Percentiles rank a stretch among this genome's conserved stretches.
phyloP scores from a whole-genome alignment of 768 basidiomycete species.

The Ramaria sp. region DNA sequence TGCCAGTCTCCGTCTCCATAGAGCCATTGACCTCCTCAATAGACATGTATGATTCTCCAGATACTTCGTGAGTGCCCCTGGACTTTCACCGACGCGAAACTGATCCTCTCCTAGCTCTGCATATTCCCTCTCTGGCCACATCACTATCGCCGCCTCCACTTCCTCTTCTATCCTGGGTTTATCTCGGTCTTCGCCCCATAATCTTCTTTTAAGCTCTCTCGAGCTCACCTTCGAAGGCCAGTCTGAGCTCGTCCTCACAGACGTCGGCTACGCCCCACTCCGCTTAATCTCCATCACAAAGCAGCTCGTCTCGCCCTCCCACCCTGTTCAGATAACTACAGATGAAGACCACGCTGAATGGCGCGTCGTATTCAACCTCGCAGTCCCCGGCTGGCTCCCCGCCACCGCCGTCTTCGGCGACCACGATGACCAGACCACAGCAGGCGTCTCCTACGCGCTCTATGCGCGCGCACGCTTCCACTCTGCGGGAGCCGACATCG shows the following conservation, averaged over 20 bases:
- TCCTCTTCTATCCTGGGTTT: conserved; percentile 43
- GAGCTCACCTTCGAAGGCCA: conserved; percentile 79
- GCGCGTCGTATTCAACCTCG: conserved; percentile 72
- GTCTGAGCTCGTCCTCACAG: conserved; percentile 56
- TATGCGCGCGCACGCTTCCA: conserved; percentile 56
- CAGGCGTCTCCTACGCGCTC: conserved; percentile 56
- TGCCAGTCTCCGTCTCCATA: conserved; percentile 61
- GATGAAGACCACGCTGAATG: conserved; percentile 57
- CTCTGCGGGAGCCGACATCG: conserved; percentile 19
- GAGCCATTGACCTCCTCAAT: conserved; percentile 45
- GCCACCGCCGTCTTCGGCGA: conserved; percentile 33
- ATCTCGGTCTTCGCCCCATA: conserved; percentile 33
- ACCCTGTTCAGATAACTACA: conserved; percentile 50
- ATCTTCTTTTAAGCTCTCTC: conserved; percentile 57
- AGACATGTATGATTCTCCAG: conserved; percentile 62
- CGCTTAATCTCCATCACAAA: conserved; percentile 60
- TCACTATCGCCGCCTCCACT: conserved; percentile 53
- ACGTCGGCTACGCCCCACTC: conserved; percentile 54
- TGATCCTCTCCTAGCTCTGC: conserved; percentile 42
- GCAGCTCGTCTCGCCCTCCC: conserved; percentile 41
- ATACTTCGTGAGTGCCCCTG: conserved; percentile 41
- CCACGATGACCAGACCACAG: conserved; percentile 23
- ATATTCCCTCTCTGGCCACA: conserved; percentile 80
- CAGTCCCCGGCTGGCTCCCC: conserved; percentile 88
- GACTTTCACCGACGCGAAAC: not conserved